phyloP scores from a whole-genome alignment of 192 early-diverging fungal genomes.

The Linderina pennispora region DNA sequence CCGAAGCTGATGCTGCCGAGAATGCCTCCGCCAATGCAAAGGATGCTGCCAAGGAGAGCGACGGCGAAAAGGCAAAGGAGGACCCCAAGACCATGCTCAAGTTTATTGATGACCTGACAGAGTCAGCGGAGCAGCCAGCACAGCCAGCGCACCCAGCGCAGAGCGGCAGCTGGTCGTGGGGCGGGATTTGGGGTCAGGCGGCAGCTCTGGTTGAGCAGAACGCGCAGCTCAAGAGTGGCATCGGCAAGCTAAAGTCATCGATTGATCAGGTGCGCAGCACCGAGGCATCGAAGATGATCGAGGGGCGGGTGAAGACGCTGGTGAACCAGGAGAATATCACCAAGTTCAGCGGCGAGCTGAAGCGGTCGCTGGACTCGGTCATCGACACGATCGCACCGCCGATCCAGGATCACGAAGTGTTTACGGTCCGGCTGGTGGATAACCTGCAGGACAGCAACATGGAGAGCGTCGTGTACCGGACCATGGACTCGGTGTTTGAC shows the following conservation, averaged over 20 bases:
- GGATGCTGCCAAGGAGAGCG: conserved; percentile 3
- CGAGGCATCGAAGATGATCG: conserved; percentile 22
- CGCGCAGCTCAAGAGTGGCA: conserved; percentile 33
- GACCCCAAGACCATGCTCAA: conserved; percentile 38
- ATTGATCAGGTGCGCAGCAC: conserved; percentile 39
- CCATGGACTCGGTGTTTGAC: conserved; percentile 45
- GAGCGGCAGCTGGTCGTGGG: conserved; percentile 41
- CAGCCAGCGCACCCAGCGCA: background rate
- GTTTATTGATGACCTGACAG: conserved; percentile 45
- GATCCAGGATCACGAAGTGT: conserved; percentile 43
- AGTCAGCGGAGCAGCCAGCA: conserved; percentile 29
- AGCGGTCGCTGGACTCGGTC: conserved; percentile 37
- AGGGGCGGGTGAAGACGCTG: conserved; percentile 29
- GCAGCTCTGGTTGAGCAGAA: conserved; percentile 41
- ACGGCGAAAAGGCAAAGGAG: conserved; percentile 1
- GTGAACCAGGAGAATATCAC: conserved; percentile 34
- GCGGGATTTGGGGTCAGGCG: conserved; percentile 43
- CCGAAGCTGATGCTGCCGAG: background rate
- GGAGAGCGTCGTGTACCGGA: conserved; percentile 39
- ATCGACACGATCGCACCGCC: conserved; percentile 49
- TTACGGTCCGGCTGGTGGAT: conserved; percentile 31
- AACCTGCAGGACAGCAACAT: conserved; percentile 22
- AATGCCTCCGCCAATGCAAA: conserved; percentile 4
- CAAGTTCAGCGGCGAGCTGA: conserved; percentile 34
- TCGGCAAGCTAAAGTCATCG: conserved; percentile 36